Evolutionary conservation across 116 monocot genomes (phyloP).

Genomic region (Trichopus zeylanicus): DNA sequence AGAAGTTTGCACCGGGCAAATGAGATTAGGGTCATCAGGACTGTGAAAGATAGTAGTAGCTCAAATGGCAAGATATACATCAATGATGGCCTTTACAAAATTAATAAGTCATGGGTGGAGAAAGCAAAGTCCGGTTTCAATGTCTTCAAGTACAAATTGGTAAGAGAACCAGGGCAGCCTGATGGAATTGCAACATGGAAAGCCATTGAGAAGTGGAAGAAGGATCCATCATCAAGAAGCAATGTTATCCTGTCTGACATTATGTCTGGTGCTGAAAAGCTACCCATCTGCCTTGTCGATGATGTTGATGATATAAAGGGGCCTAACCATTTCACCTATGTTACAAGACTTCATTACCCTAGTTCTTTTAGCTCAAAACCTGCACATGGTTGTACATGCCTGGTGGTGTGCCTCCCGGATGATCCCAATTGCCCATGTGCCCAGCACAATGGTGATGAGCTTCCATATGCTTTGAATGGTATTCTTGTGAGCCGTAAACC

Average conservation of each 20-base stretch:
- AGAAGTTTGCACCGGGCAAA: constrained; percentile 52
- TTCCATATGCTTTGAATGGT: constrained; percentile 53
- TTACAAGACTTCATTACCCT: constrained; percentile 23
- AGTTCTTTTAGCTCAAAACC: constrained; percentile 15
- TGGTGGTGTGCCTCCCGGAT: constrained; percentile 45
- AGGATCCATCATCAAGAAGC: constrained; percentile 41
- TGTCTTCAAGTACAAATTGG: constrained; percentile 56
- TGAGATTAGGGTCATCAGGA: constrained; percentile 68
- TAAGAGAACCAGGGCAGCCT: constrained; percentile 38
- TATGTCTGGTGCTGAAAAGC: constrained; percentile 37
- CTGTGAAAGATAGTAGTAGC: constrained; percentile 33
- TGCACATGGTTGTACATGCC: constrained; percentile 35
- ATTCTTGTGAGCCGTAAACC: constrained; percentile 41
- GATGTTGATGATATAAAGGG: constrained; percentile 57
- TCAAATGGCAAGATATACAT: constrained; percentile 43
- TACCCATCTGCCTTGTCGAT: constrained; percentile 60
- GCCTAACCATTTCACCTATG: constrained; percentile 44
- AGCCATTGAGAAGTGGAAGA: constrained; percentile 43
- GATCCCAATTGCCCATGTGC: constrained; percentile 44
- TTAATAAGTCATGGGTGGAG: constrained; percentile 41
- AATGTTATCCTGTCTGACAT: constrained; percentile 35
- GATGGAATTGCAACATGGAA: constrained; percentile 51
- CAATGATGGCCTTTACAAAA: constrained; percentile 58
- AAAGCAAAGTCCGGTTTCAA: constrained; percentile 46
- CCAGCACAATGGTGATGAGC: constrained; percentile 27